Evolutionary conservation across 2,329 filamentous ascomycete genomes (phyloP).

Genomic region (Diaporthe eres): DNA sequence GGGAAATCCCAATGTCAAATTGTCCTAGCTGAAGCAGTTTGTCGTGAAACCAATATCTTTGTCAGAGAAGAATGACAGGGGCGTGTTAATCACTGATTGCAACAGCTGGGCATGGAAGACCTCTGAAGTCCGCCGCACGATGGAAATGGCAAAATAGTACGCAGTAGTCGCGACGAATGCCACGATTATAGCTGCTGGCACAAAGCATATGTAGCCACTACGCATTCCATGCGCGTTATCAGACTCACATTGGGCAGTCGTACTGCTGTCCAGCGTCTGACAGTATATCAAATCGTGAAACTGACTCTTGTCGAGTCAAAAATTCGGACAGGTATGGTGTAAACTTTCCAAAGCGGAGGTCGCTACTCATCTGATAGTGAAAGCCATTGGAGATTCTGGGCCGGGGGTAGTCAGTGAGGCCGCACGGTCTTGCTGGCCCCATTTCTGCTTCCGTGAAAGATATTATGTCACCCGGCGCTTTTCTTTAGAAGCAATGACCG

Average conservation of each 20-base stretch:
- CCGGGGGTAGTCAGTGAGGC: constrained; percentile 37
- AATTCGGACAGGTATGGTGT: too few relatives aligned
- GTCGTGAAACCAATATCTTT: not conserved
- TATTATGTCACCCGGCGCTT: not conserved
- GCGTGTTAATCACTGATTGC: not conserved
- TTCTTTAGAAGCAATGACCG: not conserved
- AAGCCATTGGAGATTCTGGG: constrained; percentile 18
- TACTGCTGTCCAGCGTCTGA: not conserved
- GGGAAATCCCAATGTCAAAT: too few relatives aligned
- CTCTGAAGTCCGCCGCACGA: too few relatives aligned
- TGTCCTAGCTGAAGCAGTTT: not conserved
- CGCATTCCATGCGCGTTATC: not conserved
- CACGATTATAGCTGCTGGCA: not conserved
- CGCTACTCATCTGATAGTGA: constrained; percentile 15
- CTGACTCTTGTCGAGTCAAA: not conserved
- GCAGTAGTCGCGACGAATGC: not conserved
- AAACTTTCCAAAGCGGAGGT: not conserved
- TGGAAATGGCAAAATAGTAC: not conserved
- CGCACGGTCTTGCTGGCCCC: not conserved
- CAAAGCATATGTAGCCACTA: not conserved
- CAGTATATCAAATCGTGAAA: not conserved
- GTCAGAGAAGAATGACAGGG: not conserved
- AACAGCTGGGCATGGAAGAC: not conserved
- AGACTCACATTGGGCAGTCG: not conserved
- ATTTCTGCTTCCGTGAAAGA: not conserved